phyloP scores from a whole-genome alignment of 352 stramenopile genomes.

The Phytophthora tubulina region DNA sequence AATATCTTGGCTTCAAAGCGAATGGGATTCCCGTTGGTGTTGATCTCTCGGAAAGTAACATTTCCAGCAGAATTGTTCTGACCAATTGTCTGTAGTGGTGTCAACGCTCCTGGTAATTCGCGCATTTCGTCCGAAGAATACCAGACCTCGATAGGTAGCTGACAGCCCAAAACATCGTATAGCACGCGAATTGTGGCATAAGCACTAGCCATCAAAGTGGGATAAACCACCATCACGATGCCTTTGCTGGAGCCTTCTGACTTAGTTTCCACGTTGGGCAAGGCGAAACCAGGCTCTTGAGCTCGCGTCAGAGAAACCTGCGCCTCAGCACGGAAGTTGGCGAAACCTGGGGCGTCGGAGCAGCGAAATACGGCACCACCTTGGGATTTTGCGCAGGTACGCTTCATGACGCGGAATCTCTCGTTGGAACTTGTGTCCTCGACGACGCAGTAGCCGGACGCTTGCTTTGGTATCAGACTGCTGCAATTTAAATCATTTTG shows the following conservation, averaged over 20 bases:
- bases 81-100: slow-evolving; percentile 23
- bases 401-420: slow-evolving; percentile 72
- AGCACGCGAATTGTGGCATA: slow-evolving; percentile 65
- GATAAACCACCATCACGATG: slow-evolving; percentile 74
- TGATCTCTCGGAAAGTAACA: slow-evolving; percentile 43
- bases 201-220: slow-evolving; percentile 63
- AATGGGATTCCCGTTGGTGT: slow-evolving; percentile 34
- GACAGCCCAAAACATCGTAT: slow-evolving; percentile 40
- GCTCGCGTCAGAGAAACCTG: not conserved
- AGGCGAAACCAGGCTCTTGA: not conserved
- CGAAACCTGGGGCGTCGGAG: slow-evolving; percentile 57
- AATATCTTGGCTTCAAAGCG: slow-evolving; percentile 58
- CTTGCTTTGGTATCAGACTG: slow-evolving; percentile 35
- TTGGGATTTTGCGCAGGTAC: slow-evolving; percentile 55
- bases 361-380: slow-evolving; percentile 53
- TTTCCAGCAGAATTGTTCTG: slow-evolving; percentile 28
- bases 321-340: slow-evolving; percentile 52
- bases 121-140: slow-evolving; percentile 43
- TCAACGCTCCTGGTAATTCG: slow-evolving; percentile 12
- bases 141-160: slow-evolving; percentile 72
- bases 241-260: slow-evolving; percentile 24
- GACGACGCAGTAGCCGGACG: slow-evolving; percentile 72
- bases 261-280: slow-evolving; percentile 3
- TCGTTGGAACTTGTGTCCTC: slow-evolving; percentile 51
- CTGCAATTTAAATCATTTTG: slow-evolving; percentile 53